Base-by-base conservation (phyloP, 768 basidiomycete species). In the Rhizopogon rudus region DNA sequence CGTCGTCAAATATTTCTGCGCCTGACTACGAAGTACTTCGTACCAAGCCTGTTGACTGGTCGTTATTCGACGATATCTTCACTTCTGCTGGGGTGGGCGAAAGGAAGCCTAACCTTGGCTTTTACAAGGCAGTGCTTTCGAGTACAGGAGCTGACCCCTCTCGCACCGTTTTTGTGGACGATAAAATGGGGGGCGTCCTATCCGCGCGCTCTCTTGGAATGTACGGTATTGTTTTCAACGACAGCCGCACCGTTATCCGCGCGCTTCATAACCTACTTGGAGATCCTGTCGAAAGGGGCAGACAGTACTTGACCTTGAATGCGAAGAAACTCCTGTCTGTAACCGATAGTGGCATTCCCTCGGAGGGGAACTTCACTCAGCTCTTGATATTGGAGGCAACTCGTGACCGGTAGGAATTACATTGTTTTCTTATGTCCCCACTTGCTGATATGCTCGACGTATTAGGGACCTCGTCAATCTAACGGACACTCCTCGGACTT, bases 281-380 rank as follows among this genome's bases (percentile, higher is more conserved):
- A 6, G 73, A 81, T 58, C 81, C 83, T 3, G 57, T 75, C 6
- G 41, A 63, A 10, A 70, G 81, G 13, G 83, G 75, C 0, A 63
- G 61, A 2, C 62, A 69, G 1, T 84, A 72, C 61, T 65, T 84
- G 22, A 60, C 60, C 6, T 55, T 49, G 7, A 71, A 80, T 52
- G 77, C 77, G 2, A 70, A 75, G 8, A 61, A 64, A 25, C 68
- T 78, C 17, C 57, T 73, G 33, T 82, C 82, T 1, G 68, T 77
- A 13, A 83, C 81, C 1, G 70, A 74, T 39, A 64, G 53, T 13
- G 75, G 77, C 22, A 60, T 74, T 1, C 60, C 67, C 16, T 59
- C 81, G 20, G 58, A 70, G 31, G 81, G 84, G 62, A 83, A 84
- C 60, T 83, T 83, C 54, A 75, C 82, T 4, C 82, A 84, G 58